A percentile compares a stretch with the other conserved stretches of the same genome.
phyloP scores from a whole-genome alignment of 75 land plant genomes.

The Cunninghamia lanceolata region DNA sequence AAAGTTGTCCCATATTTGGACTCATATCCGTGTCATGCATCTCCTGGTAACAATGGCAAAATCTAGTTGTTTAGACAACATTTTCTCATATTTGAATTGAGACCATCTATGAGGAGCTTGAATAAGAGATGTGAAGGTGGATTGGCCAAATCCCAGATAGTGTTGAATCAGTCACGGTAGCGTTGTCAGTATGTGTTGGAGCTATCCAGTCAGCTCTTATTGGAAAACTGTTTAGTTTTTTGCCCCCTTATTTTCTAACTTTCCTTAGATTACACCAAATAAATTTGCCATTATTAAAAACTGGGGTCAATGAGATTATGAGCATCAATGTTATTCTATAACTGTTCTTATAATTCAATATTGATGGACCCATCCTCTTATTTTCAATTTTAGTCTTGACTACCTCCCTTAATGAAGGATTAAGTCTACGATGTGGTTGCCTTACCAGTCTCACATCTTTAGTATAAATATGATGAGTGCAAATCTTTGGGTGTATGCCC shows the following conservation, averaged over 20 bases:
- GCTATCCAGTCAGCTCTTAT: neutral
- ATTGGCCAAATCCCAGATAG: neutral
- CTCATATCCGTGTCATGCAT: no score
- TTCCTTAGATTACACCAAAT: neutral
- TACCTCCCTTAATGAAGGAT: no score
- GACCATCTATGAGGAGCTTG: neutral
- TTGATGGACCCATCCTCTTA: no score
- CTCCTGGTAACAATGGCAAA: neutral
- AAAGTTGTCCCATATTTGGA: no score
- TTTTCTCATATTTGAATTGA: neutral
- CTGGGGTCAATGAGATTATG: neutral
- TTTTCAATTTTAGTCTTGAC: no score
- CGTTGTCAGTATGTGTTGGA: neutral
- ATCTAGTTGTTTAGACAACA: neutral
- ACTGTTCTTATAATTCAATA: no score
- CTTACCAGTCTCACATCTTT: no score
- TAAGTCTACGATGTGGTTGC: no score
- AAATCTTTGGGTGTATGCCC: no score
- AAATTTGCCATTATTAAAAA: no score
- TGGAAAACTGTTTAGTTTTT: neutral
- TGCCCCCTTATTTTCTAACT: neutral
- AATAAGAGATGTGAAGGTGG: neutral
- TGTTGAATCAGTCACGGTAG: neutral
- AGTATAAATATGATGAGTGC: no score
- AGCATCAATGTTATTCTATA: neutral